Percentiles rank a stretch among this genome's conserved stretches.
phyloP scores from a whole-genome alignment of 2,329 filamentous ascomycete species.

The Ascochyta pisi region DNA sequence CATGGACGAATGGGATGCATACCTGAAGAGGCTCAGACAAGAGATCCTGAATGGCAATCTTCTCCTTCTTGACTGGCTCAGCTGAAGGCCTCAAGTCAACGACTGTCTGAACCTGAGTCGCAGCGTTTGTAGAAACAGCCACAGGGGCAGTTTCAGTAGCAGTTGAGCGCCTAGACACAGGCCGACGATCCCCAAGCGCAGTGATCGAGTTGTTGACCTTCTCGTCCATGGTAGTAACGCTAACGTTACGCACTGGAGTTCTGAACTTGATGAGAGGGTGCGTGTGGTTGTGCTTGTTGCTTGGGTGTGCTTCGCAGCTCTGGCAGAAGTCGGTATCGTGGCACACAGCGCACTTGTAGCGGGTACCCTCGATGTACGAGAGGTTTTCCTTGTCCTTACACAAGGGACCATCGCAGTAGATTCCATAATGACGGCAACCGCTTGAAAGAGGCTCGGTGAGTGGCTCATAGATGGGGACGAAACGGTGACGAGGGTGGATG shows the following conservation, averaged over 20 bases:
- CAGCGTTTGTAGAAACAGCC: slow-evolving; percentile 58
- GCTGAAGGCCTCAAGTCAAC: slow-evolving; percentile 65
- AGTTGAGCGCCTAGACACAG: slow-evolving; percentile 52
- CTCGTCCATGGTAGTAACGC: slow-evolving; percentile 83
- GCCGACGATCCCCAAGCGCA: slow-evolving; percentile 73
- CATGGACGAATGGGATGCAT: slow-evolving; percentile 13
- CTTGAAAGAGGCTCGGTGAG: slow-evolving; percentile 57
- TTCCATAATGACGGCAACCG: slow-evolving; percentile 74
- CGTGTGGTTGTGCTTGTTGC: slow-evolving; percentile 88
- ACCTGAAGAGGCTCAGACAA: slow-evolving; percentile 35
- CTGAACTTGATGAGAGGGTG: slow-evolving; percentile 98
- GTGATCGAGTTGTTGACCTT: slow-evolving; percentile 70
- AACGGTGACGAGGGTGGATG: slow-evolving; percentile 83
- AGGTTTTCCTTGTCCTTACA: slow-evolving; percentile 68
- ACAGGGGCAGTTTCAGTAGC: slow-evolving; percentile 60
- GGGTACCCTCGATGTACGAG: slow-evolving; percentile 77
- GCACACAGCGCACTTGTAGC: slow-evolving; percentile 98
- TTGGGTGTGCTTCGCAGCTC: slow-evolving; percentile 86
- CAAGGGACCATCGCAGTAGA: slow-evolving; percentile 93
- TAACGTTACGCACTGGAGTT: slow-evolving; percentile 87
- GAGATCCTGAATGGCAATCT: slow-evolving; percentile 50
- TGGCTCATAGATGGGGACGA: slow-evolving; percentile 84
- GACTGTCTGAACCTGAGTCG: slow-evolving; percentile 70
- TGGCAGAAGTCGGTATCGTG: slow-evolving; percentile 95
- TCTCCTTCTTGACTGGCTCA: slow-evolving; percentile 51